Evolutionary conservation across 2,329 filamentous ascomycete species (phyloP).

Genomic region (Ceratocystis alfenasii): DNA sequence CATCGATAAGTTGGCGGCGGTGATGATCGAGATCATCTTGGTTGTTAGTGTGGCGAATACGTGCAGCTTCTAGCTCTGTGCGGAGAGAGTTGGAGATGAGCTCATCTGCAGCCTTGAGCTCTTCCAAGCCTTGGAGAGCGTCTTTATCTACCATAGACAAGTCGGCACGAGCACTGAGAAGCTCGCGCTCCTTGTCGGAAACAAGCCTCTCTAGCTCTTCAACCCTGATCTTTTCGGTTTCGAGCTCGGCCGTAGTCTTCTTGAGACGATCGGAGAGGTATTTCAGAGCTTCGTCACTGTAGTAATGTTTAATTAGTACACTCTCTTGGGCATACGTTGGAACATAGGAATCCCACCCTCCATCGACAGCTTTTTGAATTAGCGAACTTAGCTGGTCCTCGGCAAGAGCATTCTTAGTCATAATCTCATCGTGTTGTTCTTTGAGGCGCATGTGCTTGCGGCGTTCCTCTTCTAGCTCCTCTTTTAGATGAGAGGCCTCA

Average conservation of each 20-base stretch:
- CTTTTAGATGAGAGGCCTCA: constrained; percentile 42
- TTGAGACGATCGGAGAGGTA: constrained; percentile 32
- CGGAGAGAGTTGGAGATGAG: constrained; percentile 47
- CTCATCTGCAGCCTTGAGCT: constrained; percentile 48
- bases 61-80: constrained; percentile 44
- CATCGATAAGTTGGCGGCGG: constrained; percentile 48
- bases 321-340: neutral
- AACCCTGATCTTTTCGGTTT: constrained; percentile 34
- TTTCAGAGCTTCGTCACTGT: constrained; percentile 27
- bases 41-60: constrained; percentile 39
- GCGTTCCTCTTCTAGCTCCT: constrained; percentile 44
- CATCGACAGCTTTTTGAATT: constrained; percentile 38
- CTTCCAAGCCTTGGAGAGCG: constrained; percentile 42
- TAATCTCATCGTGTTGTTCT: constrained; percentile 43
- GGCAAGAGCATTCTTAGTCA: constrained; percentile 45
- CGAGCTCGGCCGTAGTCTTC: constrained; percentile 37
- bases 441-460: constrained; percentile 41
- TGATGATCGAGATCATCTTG: constrained; percentile 44
- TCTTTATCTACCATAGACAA: constrained; percentile 44
- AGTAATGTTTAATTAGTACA: constrained; percentile 13
- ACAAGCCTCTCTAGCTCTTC: constrained; percentile 38
- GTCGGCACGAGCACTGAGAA: constrained; percentile 42
- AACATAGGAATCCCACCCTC: constrained; percentile 41
- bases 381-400: constrained; percentile 48
- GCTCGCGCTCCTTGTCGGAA: constrained; percentile 43